These are phyloP conservation scores for Cryptococcus maquisensis DNA, from an alignment of 1,284 basidiomycete species.

Conservation along the genomic window DNA sequence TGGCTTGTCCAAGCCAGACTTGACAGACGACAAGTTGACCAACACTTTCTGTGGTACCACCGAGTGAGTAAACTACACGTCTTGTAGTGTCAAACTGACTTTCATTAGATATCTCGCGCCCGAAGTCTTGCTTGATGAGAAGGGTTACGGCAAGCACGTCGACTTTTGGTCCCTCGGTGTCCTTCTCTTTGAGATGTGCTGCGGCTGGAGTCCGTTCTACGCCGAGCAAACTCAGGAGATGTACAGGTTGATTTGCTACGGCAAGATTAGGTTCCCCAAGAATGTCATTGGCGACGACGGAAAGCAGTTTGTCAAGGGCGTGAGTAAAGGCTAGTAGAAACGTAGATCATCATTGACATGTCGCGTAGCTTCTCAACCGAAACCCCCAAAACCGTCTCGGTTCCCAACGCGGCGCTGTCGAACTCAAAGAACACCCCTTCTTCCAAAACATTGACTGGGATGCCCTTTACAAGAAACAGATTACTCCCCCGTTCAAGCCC, in stretches of 20 bases:
- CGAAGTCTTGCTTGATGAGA: slow-evolving; percentile 97
- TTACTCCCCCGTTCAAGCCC: slow-evolving; percentile 97
- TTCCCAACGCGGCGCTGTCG: slow-evolving; percentile 81
- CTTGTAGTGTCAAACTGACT: slow-evolving; percentile 12
- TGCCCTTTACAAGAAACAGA: slow-evolving; percentile 78
- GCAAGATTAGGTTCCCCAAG: slow-evolving; percentile 93
- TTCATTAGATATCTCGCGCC: slow-evolving; percentile 78
- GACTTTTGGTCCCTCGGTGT: slow-evolving; percentile 98
- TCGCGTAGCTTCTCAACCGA: slow-evolving; percentile 84
- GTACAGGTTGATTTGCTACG: slow-evolving; percentile 94
- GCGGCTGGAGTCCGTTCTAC: slow-evolving; percentile 99
- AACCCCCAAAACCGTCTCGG: slow-evolving; percentile 97
- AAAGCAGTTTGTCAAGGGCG: slow-evolving; percentile 98
- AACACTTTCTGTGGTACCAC: slow-evolving; percentile 98
- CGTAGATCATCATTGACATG: neutral
- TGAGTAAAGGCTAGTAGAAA: slow-evolving; percentile 51
- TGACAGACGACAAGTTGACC: slow-evolving; percentile 88
- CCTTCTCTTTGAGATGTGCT: slow-evolving; percentile 94
- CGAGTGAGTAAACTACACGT: slow-evolving; percentile 52
- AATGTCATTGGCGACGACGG: slow-evolving; percentile 97
- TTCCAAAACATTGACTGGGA: slow-evolving; percentile 90
- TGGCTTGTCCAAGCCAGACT: slow-evolving; percentile 92
- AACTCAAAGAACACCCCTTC: slow-evolving; percentile 95
- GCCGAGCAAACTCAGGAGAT: slow-evolving; percentile 99
- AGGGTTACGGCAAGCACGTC: slow-evolving; percentile 96